Conservation (phyloP, 495 filamentous ascomycete species). For the Penicillium soppii region DNA sequence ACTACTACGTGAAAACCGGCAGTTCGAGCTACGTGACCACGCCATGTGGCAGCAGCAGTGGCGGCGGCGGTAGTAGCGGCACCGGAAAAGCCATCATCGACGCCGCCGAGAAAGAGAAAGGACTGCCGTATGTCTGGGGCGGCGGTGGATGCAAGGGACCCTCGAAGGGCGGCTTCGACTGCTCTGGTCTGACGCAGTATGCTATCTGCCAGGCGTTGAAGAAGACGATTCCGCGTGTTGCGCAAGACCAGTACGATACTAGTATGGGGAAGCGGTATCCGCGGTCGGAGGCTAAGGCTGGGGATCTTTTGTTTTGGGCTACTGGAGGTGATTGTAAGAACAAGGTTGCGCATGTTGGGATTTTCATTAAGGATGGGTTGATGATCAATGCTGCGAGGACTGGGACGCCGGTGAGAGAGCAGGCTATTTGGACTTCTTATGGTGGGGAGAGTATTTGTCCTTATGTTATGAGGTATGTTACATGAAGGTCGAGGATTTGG, state of each 20-base stretch:
- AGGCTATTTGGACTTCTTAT: constrained; percentile 22
- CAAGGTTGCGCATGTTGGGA: constrained; percentile 15
- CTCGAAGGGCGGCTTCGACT: constrained; percentile 15
- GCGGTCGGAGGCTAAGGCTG: constrained; percentile 12
- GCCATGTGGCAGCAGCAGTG: constrained; percentile 4
- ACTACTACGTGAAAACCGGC: constrained; percentile 22
- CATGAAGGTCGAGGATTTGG: background rate
- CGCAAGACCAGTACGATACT: constrained; percentile 16
- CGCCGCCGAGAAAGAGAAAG: constrained; percentile 16
- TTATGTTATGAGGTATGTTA: constrained; percentile 19
- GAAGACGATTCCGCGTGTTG: constrained; percentile 15
- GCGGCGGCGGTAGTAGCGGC: background rate
- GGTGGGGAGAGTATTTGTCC: constrained; percentile 17
- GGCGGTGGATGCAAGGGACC: constrained; percentile 15
- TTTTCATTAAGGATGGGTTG: constrained; percentile 13
- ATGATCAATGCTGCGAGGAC: constrained; percentile 22
- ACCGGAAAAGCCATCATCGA: constrained; percentile 10
- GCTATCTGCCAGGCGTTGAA: constrained; percentile 15
- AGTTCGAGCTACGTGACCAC: constrained; percentile 11
- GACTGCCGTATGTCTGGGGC: constrained; percentile 19
- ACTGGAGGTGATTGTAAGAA: constrained; percentile 13
- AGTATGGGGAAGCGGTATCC: constrained; percentile 13
- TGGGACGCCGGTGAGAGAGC: constrained; percentile 18
- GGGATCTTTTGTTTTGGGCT: constrained; percentile 20
- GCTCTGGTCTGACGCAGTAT: constrained; percentile 20